Conservation (phyloP, 495 filamentous ascomycete genomes). For the Penicillium argentinense region DNA sequence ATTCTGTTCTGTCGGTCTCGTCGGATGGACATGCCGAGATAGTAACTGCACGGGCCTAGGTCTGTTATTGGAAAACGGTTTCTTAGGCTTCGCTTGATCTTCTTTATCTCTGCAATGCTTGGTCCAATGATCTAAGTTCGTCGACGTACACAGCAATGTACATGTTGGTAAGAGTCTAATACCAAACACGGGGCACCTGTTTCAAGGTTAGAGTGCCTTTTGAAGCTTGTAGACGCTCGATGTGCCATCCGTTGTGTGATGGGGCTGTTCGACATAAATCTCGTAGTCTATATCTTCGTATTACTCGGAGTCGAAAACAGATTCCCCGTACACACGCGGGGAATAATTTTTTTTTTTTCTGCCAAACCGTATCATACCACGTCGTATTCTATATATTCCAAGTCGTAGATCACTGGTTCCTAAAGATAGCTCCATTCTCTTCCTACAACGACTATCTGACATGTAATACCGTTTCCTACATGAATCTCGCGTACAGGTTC, state of each 20-base stretch:
- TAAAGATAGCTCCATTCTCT: too few relatives aligned
- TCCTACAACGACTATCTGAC: too few relatives aligned
- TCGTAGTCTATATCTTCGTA: slow-evolving; percentile 26
- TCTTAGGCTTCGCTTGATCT: slow-evolving; percentile 26
- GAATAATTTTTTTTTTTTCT: too few relatives aligned
- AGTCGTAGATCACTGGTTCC: too few relatives aligned
- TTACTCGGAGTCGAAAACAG: too few relatives aligned
- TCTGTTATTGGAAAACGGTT: slow-evolving; percentile 17
- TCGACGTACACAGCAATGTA: slow-evolving; percentile 36
- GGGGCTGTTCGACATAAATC: slow-evolving; percentile 23
- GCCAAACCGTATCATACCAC: too few relatives aligned
- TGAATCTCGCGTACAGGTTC: too few relatives aligned
- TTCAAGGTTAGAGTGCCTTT: slow-evolving; percentile 43
- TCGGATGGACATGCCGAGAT: slow-evolving; percentile 32
- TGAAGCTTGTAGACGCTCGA: slow-evolving; percentile 22
- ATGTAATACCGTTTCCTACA: too few relatives aligned
- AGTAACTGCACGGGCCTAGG: slow-evolving; percentile 28
- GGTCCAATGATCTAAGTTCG: slow-evolving; percentile 31
- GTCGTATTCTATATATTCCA: too few relatives aligned
- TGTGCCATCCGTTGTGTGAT: slow-evolving; percentile 11
- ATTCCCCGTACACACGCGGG: too few relatives aligned
- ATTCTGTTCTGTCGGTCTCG: slow-evolving; percentile 22
- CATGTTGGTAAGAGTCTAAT: slow-evolving; percentile 26
- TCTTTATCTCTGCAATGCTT: slow-evolving; percentile 16
- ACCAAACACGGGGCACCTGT: slow-evolving; percentile 37